A percentile compares a stretch with the other conserved stretches of the same genome.
Evolutionary conservation across 2,329 filamentous ascomycete genomes (phyloP).

Genomic region (Microsporum canis): DNA sequence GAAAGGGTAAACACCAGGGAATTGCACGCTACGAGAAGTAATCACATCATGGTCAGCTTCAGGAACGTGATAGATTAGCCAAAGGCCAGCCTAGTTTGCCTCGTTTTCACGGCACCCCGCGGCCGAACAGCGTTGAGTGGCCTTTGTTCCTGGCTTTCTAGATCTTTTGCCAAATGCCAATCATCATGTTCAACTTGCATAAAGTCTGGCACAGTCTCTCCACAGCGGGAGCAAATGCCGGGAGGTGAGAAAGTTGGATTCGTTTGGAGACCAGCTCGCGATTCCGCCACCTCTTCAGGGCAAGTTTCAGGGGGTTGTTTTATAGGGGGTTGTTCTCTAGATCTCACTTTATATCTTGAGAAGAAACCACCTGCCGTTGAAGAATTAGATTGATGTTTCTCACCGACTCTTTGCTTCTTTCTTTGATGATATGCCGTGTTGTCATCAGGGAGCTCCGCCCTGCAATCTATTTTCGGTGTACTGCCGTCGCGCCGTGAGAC

Average conservation of each 20-base stretch:
- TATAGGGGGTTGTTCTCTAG: neutral
- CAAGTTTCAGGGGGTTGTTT: neutral
- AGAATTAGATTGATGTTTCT: neutral
- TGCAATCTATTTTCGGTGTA: neutral
- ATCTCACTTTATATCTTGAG: neutral
- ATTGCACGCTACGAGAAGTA: neutral
- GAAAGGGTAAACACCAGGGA: neutral
- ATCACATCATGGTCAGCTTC: neutral
- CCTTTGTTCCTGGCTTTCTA: constrained; percentile 29
- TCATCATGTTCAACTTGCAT: constrained; percentile 70
- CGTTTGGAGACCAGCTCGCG: neutral
- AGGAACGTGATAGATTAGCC: neutral
- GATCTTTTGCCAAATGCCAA: constrained; percentile 86
- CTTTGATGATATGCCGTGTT: neutral
- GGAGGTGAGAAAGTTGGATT: neutral
- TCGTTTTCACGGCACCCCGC: constrained; percentile 8
- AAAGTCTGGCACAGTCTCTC: constrained; percentile 44
- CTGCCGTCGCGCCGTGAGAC: neutral
- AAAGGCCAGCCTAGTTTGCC: constrained; percentile 14
- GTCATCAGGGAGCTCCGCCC: neutral
- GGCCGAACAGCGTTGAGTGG: neutral
- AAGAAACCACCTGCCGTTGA: neutral
- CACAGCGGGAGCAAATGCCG: constrained; percentile 53
- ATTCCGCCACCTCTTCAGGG: neutral
- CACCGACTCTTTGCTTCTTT: neutral